A percentile compares a stretch with the other conserved stretches of the same genome.
phyloP scores from a whole-genome alignment of 768 basidiomycete species.

The Boletus tomentosulus region DNA sequence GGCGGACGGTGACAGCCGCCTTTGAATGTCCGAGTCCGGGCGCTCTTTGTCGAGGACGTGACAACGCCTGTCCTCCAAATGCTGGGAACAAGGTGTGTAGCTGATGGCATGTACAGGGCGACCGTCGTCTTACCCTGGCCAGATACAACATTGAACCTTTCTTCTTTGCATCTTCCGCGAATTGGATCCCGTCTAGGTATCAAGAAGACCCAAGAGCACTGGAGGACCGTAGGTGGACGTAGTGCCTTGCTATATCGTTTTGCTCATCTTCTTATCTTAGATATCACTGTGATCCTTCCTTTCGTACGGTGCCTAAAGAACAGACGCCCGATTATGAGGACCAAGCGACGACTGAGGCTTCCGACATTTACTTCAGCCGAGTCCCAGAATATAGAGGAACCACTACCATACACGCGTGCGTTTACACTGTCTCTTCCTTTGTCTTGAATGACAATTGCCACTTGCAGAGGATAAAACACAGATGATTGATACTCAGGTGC shows the following conservation, averaged over 20 bases:
- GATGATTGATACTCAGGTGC: constrained; percentile 29
- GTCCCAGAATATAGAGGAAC: background rate
- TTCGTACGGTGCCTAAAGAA: constrained; percentile 39
- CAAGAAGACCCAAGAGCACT: constrained; percentile 33
- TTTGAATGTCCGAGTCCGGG: constrained; percentile 28
- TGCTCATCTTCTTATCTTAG: constrained; percentile 28
- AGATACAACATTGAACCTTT: constrained; percentile 43
- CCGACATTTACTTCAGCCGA: constrained; percentile 11
- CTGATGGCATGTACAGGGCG: no score
- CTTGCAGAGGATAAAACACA: constrained; percentile 12
- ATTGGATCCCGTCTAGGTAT: constrained; percentile 41
- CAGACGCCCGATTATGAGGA: constrained; percentile 17
- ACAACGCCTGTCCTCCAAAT: constrained; percentile 35
- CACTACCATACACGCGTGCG: constrained; percentile 12
- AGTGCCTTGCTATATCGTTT: background rate
- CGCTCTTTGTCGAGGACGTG: constrained; percentile 38
- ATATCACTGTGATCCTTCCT: constrained; percentile 40
- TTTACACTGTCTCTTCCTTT: background rate
- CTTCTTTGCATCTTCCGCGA: constrained; percentile 40
- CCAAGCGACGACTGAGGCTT: constrained; percentile 10
- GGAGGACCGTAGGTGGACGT: constrained; percentile 36
- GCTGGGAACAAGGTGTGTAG: constrained; percentile 35
- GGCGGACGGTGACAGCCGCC: constrained; percentile 17
- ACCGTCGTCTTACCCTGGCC: background rate
- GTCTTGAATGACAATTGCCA: background rate